phyloP scores from a whole-genome alignment of 2,329 filamentous ascomycete genomes.

The Aspergillus calidoustus region DNA sequence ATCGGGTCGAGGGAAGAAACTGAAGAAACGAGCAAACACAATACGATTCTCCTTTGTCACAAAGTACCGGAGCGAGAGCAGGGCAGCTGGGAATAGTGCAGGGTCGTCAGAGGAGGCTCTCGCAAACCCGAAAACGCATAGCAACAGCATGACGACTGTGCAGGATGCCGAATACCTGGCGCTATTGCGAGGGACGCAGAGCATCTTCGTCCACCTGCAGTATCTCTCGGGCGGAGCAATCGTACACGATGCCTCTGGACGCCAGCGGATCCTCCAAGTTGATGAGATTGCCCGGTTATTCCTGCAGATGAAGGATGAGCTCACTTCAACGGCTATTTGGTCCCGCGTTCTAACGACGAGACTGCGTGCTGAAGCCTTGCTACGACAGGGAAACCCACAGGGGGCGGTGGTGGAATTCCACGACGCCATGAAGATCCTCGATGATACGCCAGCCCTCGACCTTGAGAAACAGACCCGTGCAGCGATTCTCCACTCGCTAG shows the following conservation, averaged over 20 bases:
- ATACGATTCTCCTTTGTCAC: slow-evolving; percentile 36
- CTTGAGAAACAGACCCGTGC: slow-evolving; percentile 30
- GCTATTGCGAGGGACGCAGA: slow-evolving; percentile 24
- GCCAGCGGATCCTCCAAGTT: slow-evolving; percentile 36
- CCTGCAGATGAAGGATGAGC: slow-evolving; percentile 32
- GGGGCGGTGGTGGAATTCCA: slow-evolving; percentile 32
- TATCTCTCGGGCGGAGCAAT: slow-evolving; percentile 30
- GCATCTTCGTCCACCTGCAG: slow-evolving; percentile 33
- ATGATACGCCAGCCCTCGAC: slow-evolving; percentile 30
- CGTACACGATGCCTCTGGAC: slow-evolving; percentile 36
- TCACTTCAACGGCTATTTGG: slow-evolving; percentile 26
- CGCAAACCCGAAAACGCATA: slow-evolving; percentile 15
- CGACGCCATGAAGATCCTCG: slow-evolving; percentile 29
- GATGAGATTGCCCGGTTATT: slow-evolving; percentile 37
- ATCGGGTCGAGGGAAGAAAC: slow-evolving; percentile 29
- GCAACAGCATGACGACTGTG: slow-evolving; percentile 13
- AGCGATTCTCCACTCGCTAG: slow-evolving; percentile 32
- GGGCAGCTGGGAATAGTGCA: slow-evolving; percentile 21
- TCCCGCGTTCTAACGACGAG: slow-evolving; percentile 26
- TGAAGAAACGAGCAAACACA: slow-evolving; percentile 34
- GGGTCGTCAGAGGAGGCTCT: slow-evolving; percentile 18
- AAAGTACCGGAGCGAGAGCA: slow-evolving; percentile 26
- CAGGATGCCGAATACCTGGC: slow-evolving; percentile 26
- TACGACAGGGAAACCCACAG: slow-evolving; percentile 29
- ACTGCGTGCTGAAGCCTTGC: slow-evolving; percentile 28